Evolutionary conservation across 306 rosid species (phyloP).

Genomic region (Castanea mollissima): DNA sequence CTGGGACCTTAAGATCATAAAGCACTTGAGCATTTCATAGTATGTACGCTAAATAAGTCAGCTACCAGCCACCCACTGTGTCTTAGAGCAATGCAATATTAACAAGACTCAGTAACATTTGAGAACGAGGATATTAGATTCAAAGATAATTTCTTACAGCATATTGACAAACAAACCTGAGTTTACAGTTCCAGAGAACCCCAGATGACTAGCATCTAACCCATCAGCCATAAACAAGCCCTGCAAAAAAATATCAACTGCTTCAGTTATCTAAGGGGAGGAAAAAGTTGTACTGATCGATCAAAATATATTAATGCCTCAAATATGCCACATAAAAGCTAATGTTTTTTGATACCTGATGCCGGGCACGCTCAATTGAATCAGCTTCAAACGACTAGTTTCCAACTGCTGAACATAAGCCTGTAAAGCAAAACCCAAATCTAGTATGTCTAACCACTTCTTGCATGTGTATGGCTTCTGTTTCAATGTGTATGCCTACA

Average conservation of each 20-base stretch:
- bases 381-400: constrained; percentile 76
- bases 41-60: background rate
- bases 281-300: background rate
- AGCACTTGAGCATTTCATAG: background rate
- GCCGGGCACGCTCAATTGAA: constrained; percentile 60
- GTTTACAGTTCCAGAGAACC: constrained; percentile 51
- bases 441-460: constrained; percentile 17
- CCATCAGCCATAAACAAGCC: constrained; percentile 58
- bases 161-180: constrained; percentile 57
- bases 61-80: background rate
- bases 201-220: constrained; percentile 48
- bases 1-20: background rate
- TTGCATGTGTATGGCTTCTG: constrained; percentile 6
- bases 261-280: constrained; percentile 18
- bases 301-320: constrained; percentile 7
- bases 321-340: constrained; percentile 20
- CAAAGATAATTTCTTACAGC: constrained; percentile 17
- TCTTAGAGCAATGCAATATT: constrained; percentile 5
- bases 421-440: constrained; percentile 39
- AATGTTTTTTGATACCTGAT: constrained; percentile 54
- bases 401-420: constrained; percentile 92
- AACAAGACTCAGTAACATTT: constrained; percentile 6
- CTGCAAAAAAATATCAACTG: constrained; percentile 44
- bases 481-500: constrained; percentile 26
- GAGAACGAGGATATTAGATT: background rate